Percentiles rank a stretch among this genome's conserved stretches.
Conservation (phyloP, 257 asterid genomes). For the Penstemon newberryi region DNA sequence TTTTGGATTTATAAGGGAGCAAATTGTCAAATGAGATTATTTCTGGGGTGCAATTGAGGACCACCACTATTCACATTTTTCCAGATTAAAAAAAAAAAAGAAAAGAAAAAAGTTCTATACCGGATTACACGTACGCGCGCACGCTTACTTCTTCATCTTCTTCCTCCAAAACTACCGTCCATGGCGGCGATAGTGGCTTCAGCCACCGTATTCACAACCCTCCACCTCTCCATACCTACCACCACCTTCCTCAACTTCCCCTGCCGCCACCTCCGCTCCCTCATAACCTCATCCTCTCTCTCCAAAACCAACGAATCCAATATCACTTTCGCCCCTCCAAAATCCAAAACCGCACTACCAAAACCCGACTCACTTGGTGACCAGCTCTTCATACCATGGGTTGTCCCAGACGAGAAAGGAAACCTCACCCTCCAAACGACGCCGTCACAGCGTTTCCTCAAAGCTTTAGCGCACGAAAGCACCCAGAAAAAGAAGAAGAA, state of each 20-base stretch:
- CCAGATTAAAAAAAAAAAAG: no score
- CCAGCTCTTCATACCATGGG: conserved; percentile 69
- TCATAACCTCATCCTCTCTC: conserved; percentile 47
- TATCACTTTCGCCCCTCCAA: conserved; percentile 70
- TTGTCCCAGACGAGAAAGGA: conserved; percentile 65
- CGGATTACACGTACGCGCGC: no score
- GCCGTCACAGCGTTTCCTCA: conserved; percentile 59
- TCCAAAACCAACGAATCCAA: conserved; percentile 56
- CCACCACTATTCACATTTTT: no score
- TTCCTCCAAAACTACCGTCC: no score
- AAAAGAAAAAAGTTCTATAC: no score
- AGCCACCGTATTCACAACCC: no score
- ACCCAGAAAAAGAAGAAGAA: conserved; percentile 65
- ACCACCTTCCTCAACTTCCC: conserved; percentile 33
- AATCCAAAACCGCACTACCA: conserved; percentile 37
- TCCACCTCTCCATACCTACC: conserved; percentile 41
- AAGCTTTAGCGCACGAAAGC: conserved; percentile 49
- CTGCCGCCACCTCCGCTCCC: conserved; percentile 52
- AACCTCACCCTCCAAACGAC: conserved; percentile 47
- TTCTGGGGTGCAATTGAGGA: no score
- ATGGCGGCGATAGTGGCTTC: no score
- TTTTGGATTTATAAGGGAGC: no score
- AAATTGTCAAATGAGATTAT: no score
- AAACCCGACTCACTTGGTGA: conserved; percentile 36
- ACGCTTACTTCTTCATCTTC: no score